Evolutionary conservation across 495 filamentous ascomycete species (phyloP), one percentile per base, ranked within the genome.

Genomic region (Xylaria acuta): DNA sequence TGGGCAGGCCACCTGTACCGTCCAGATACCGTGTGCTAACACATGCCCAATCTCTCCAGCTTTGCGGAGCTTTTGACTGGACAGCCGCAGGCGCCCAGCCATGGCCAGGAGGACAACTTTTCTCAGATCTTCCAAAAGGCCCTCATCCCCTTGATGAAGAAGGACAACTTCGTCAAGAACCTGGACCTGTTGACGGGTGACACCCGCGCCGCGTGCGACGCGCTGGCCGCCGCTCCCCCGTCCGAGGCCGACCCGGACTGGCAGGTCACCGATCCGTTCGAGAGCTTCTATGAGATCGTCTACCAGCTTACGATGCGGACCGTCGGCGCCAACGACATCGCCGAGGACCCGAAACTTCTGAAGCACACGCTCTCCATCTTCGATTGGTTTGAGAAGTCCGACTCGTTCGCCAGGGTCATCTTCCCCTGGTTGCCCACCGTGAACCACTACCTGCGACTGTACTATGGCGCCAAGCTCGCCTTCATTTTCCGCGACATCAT

Each of bases 401-500:
- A 73, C 54, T 80, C 78, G 1, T 72, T 80, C 20, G 53, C 75
- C 4, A 72, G 72, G 11, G 77, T 87, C 64, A 81, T 85, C 70
- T 85, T 86, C 70, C 85, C 84, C 3, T 84, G 81, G 80, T 60
- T 87, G 49, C 80, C 74, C 18, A 82, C 75, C 0, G 62, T 62
- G 0, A 73, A 47, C 14, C 53, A 80, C 38, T 30, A 82, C 43
- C 72, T 77, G 60, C 75, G 80, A 16, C 74, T 76, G 38, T 72
- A 74, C 72, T 78, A 77, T 30, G 83, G 83, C 25, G 78, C 73
- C 5, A 68, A 77, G 34, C 75, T 88, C 9, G 84, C 81, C 75
- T 78, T 80, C 70, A 71, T 84, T 45, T 67, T 88, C 54, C 77
- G 80, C 45, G 73, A 75, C 3, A 75, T 85, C 49, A 76, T 85